These are phyloP conservation scores for Jatropha podagrica DNA, from an alignment of 441 rosid genomes.

Conservation along the genomic window DNA sequence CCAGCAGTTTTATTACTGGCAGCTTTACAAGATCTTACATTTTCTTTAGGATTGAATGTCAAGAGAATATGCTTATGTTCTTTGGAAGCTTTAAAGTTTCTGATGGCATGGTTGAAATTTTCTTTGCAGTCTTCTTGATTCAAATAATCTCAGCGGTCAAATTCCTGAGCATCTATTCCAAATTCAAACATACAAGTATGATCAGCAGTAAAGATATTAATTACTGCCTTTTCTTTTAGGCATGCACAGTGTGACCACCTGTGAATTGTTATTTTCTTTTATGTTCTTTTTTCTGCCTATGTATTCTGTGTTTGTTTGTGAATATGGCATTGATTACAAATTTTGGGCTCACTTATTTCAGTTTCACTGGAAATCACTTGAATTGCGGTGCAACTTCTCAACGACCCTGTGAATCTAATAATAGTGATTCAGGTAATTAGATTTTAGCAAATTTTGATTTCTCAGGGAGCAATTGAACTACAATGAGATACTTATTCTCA, in stretches of 20 bases:
- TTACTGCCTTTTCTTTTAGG: background rate
- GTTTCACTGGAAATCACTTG: conserved; percentile 75
- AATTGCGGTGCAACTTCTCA: conserved; percentile 52
- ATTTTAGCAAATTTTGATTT: conserved; percentile 6
- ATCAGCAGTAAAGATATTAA: conserved; percentile 15
- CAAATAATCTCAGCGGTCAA: conserved; percentile 68
- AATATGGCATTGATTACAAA: conserved; percentile 15
- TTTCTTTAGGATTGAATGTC: background rate
- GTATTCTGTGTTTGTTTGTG: background rate
- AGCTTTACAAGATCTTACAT: background rate
- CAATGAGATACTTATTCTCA: conserved; percentile 14
- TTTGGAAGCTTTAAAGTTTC: conserved; percentile 18
- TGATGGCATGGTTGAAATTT: conserved; percentile 17
- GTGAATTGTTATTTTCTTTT: conserved; percentile 14
- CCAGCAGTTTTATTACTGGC: background rate
- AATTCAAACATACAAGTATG: conserved; percentile 76
- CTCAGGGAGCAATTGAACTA: background rate
- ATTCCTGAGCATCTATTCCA: conserved; percentile 68
- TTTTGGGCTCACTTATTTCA: conserved; percentile 35
- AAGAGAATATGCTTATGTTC: conserved; percentile 7
- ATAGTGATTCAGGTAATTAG: conserved; percentile 52
- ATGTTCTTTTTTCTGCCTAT: conserved; percentile 9
- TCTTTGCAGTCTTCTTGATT: conserved; percentile 72
- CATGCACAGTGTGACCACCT: background rate
- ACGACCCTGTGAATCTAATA: conserved; percentile 56